These are phyloP conservation scores for Pestalotiopsis sp. DNA, from an alignment of 2,329 filamentous ascomycete genomes.

Conservation along the genomic window DNA sequence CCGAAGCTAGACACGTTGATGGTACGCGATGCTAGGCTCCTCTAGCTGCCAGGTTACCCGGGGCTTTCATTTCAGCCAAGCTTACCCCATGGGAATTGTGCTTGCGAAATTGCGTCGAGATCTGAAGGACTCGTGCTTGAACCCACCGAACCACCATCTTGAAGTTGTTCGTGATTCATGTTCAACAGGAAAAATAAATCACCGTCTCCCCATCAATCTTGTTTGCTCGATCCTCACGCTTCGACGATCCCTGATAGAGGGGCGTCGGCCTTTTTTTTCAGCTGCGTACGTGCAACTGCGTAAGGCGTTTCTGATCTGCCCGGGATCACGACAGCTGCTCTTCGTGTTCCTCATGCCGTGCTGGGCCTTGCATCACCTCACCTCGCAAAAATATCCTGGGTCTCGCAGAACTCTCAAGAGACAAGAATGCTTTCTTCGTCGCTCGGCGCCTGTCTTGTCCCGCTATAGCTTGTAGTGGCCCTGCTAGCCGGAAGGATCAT, in stretches of 20 bases:
- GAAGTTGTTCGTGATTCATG: neutral
- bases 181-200: neutral
- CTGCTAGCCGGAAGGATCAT: too few species aligned
- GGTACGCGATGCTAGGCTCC: neutral
- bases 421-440: neutral
- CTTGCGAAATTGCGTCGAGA: slow-evolving; percentile 10
- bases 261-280: neutral
- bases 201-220: neutral
- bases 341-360: neutral
- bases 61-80: neutral
- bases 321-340: neutral
- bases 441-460: too few species aligned
- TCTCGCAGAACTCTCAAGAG: neutral
- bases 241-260: neutral
- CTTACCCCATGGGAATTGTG: neutral
- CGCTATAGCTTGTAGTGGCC: too few species aligned
- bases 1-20: neutral
- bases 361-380: neutral
- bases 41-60: neutral
- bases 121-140: slow-evolving; percentile 3
- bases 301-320: slow-evolving; percentile 7
- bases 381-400: neutral
- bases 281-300: slow-evolving; percentile 1
- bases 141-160: slow-evolving; percentile 9
- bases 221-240: neutral